These are phyloP conservation scores for Grosmannia huntii DNA, from an alignment of 2,329 filamentous ascomycete species.

Conservation along the genomic window DNA sequence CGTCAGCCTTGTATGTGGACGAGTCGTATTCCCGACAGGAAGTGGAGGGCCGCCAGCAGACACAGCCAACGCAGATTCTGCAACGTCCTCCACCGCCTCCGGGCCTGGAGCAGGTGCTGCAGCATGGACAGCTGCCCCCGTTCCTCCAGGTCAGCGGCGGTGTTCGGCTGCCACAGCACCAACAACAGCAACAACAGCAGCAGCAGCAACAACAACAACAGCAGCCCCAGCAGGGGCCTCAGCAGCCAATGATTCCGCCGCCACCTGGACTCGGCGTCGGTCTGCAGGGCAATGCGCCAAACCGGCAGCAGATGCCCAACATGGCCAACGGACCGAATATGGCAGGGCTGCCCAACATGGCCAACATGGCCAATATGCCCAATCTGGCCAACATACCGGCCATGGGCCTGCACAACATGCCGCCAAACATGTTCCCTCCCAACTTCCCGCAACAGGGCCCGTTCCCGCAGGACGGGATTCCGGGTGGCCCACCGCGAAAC, in stretches of 20 bases:
- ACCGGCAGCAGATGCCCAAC: conserved; percentile 32
- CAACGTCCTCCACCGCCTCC: conserved; percentile 49
- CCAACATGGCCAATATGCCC: conserved; percentile 7
- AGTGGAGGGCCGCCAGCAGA: conserved; percentile 26
- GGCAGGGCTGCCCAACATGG: conserved; percentile 13
- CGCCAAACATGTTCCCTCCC: conserved; percentile 41
- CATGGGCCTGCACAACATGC: conserved; percentile 1
- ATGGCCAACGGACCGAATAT: conserved; percentile 17
- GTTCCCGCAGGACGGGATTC: conserved; percentile 36
- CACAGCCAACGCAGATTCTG: conserved; percentile 45
- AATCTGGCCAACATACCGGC: conserved; percentile 2
- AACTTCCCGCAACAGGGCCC: conserved; percentile 33
- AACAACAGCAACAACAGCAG: conserved; percentile 7
- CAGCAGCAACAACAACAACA: conserved; percentile 10
- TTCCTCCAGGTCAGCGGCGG: conserved; percentile 35
- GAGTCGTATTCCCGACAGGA: conserved; percentile 38
- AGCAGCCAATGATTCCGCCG: conserved; percentile 46
- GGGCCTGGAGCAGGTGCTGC: conserved; percentile 46
- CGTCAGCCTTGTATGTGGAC: conserved; percentile 38
- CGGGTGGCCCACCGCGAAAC: conserved; percentile 35
- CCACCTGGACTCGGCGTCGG: conserved; percentile 37
- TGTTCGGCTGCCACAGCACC: conserved; percentile 26
- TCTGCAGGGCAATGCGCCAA: conserved; percentile 4
- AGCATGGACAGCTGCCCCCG: conserved; percentile 31
- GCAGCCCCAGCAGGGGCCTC: conserved; percentile 17